Evolutionary conservation across 2,329 filamentous ascomycete species (phyloP).

Genomic region (Lecanicillium sp.): DNA sequence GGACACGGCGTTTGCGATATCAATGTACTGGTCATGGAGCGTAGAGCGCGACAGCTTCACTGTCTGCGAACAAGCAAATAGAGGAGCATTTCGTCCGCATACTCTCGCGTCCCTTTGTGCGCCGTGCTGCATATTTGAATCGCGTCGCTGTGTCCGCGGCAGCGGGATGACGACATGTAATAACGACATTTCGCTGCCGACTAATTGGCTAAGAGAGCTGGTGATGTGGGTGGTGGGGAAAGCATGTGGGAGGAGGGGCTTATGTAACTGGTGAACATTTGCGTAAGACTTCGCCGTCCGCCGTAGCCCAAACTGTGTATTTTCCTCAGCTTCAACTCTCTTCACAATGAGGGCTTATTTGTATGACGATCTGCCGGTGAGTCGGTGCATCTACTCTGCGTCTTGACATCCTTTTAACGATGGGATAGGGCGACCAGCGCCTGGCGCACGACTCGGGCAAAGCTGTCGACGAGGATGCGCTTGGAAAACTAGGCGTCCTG

Average conservation of each 20-base stretch:
- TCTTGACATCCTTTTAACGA: slow-evolving; percentile 5
- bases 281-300: not conserved
- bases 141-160: too few species aligned
- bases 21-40: not conserved
- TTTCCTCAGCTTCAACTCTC: not conserved
- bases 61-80: not conserved
- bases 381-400: slow-evolving; percentile 21
- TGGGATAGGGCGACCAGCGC: slow-evolving; percentile 79
- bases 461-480: slow-evolving; percentile 56
- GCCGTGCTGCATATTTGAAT: too few species aligned
- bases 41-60: not conserved
- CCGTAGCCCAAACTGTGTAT: too few species aligned
- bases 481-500: slow-evolving; percentile 70
- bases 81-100: not conserved
- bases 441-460: slow-evolving; percentile 81
- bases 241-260: slow-evolving; percentile 7
- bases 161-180: not conserved
- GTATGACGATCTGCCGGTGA: slow-evolving; percentile 50
- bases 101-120: not conserved
- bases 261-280: slow-evolving; percentile 11
- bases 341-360: slow-evolving; percentile 51
- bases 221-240: not conserved
- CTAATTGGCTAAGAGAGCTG: not conserved
- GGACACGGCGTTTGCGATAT: slow-evolving; percentile 2
- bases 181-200: not conserved